Evolutionary conservation across 805 yeast genomes (phyloP).

Genomic region (Ogataea populi-albae): DNA sequence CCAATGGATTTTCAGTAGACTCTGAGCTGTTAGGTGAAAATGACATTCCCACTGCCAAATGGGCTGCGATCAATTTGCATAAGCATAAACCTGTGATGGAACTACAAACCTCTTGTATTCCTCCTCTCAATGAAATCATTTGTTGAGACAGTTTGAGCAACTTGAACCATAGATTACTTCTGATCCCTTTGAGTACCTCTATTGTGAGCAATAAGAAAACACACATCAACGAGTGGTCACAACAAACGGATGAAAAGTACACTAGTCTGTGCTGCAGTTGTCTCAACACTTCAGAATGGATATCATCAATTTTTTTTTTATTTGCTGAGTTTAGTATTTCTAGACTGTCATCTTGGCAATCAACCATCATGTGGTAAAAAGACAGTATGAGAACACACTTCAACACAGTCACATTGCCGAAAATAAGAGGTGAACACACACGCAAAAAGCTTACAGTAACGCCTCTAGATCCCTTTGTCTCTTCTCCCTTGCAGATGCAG

Average conservation of each 20-base stretch:
- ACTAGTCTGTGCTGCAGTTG: constrained; percentile 13
- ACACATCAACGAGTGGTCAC: constrained; percentile 20
- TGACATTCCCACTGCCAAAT: constrained; percentile 8
- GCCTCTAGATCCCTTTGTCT: background rate
- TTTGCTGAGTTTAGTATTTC: background rate
- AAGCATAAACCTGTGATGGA: constrained; percentile 19
- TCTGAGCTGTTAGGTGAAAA: background rate
- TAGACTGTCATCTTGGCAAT: background rate
- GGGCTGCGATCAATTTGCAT: constrained; percentile 11
- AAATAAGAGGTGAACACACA: constrained; percentile 17
- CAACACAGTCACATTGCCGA: constrained; percentile 17
- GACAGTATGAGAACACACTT: constrained; percentile 18
- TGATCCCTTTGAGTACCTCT: constrained; percentile 13
- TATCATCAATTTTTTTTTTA: constrained; percentile 1
- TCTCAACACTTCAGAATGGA: constrained; percentile 10
- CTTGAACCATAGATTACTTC: constrained; percentile 7
- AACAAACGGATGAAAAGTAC: constrained; percentile 17
- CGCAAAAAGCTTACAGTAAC: constrained; percentile 10
- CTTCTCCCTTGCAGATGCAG: constrained; percentile 2
- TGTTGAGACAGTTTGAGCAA: constrained; percentile 13
- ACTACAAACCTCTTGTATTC: constrained; percentile 10
- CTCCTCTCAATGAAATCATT: constrained; percentile 21
- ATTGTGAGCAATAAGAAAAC: constrained; percentile 15
- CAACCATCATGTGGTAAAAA: constrained; percentile 9
- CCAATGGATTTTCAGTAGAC: constrained; percentile 5